Evolutionary conservation across 495 filamentous ascomycete genomes (phyloP).

Genomic region (Penicillium angulare): DNA sequence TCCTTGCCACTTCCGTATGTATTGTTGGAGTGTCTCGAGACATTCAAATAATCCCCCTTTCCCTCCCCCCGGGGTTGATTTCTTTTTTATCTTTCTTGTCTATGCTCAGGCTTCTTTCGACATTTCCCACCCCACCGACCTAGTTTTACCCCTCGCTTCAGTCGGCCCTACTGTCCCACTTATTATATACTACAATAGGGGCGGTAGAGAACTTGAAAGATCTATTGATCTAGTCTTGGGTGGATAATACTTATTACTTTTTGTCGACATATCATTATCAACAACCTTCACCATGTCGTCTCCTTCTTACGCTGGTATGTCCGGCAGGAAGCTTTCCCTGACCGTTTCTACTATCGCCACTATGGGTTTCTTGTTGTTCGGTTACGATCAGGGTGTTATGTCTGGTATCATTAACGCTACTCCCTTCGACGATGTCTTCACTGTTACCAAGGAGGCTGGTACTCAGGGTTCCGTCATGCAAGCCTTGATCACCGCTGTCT

Average conservation of each 20-base stretch:
- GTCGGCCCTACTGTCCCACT: too few species aligned
- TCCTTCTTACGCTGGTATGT: slow-evolving; percentile 59
- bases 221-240: neutral
- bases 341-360: slow-evolving; percentile 66
- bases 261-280: too few species aligned
- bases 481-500: slow-evolving; percentile 78
- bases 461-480: slow-evolving; percentile 75
- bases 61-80: neutral
- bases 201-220: neutral
- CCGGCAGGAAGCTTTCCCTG: slow-evolving; percentile 60
- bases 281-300: slow-evolving; percentile 22
- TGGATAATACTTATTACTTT: too few species aligned
- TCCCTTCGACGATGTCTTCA: slow-evolving; percentile 69
- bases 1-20: slow-evolving; percentile 24
- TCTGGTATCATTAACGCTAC: slow-evolving; percentile 74
- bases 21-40: neutral
- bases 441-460: slow-evolving; percentile 59
- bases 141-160: too few species aligned
- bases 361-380: slow-evolving; percentile 59
- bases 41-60: slow-evolving; percentile 26
- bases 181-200: slow-evolving; percentile 4
- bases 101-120: slow-evolving; percentile 3
- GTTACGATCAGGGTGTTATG: slow-evolving; percentile 62
- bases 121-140: slow-evolving; percentile 1
- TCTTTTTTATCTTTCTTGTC: neutral